phyloP scores from a whole-genome alignment of 2,329 filamentous ascomycete genomes.

The Diplodia corticola region DNA sequence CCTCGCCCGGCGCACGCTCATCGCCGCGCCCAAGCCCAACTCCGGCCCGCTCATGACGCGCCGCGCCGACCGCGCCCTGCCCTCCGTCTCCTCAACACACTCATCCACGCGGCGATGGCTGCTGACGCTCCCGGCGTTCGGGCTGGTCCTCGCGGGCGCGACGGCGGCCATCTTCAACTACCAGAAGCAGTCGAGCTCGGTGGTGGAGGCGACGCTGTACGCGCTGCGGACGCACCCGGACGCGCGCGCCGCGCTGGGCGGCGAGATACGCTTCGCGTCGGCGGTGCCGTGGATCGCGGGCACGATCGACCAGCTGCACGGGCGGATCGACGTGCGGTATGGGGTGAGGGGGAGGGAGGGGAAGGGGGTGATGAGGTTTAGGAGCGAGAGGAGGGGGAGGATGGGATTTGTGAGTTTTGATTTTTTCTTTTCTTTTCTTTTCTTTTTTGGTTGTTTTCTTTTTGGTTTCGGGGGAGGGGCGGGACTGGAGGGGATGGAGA shows the following conservation, averaged over 20 bases:
- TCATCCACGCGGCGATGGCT: neutral
- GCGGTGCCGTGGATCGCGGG: conserved; percentile 52
- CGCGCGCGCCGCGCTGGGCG: conserved; percentile 77
- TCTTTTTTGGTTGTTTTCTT: neutral
- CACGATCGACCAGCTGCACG: conserved; percentile 91
- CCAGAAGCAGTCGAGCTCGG: conserved; percentile 87
- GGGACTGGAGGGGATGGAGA: neutral
- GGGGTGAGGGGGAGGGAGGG: conserved; percentile 76
- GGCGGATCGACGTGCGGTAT: conserved; percentile 83
- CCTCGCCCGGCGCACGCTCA: conserved; percentile 21
- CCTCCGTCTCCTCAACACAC: neutral
- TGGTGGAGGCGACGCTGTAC: conserved; percentile 83
- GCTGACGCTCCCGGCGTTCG: conserved; percentile 75
- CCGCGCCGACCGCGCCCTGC: conserved; percentile 25
- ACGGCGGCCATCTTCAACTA: conserved; percentile 97
- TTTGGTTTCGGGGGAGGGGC: neutral
- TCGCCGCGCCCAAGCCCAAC: conserved; percentile 22
- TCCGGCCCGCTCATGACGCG: conserved; percentile 24
- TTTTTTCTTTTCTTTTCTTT: neutral
- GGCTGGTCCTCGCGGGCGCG: conserved; percentile 67
- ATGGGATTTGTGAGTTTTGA: conserved; percentile 55
- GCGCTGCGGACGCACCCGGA: conserved; percentile 76
- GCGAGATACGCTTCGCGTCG: conserved; percentile 58
- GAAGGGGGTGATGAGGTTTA: conserved; percentile 76
- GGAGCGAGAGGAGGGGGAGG: conserved; percentile 68